phyloP scores from a whole-genome alignment of 495 filamentous ascomycete species.

The Lophiostoma macrostomum region DNA sequence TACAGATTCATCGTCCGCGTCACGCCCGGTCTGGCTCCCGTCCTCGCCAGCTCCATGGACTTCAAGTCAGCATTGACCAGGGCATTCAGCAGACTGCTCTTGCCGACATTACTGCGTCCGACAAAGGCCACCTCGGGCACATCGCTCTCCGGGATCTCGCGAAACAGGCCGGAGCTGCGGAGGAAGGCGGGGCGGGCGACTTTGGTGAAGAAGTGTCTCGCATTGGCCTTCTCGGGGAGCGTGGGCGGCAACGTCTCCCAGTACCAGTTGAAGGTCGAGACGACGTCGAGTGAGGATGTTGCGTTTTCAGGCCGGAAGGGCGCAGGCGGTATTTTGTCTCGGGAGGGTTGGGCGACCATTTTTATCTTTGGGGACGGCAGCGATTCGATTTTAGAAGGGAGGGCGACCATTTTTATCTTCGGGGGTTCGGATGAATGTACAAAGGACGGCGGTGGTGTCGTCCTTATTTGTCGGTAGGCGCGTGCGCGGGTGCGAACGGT shows the following conservation, averaged over 20 bases:
- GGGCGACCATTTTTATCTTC: no score
- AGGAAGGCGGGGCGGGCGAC: constrained; percentile 59
- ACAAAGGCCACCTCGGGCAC: constrained; percentile 66
- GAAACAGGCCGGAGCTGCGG: constrained; percentile 69
- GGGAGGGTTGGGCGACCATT: no score
- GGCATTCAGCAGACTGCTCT: constrained; percentile 83
- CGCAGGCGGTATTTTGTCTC: neutral
- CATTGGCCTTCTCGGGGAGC: constrained; percentile 40
- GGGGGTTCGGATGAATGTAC: no score
- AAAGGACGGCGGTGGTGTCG: no score
- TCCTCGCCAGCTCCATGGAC: constrained; percentile 51
- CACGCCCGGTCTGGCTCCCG: constrained; percentile 68
- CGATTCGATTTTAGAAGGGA: no score
- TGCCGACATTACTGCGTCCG: constrained; percentile 89
- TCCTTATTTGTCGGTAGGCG: no score
- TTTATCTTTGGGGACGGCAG: no score
- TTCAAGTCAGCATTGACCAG: constrained; percentile 55
- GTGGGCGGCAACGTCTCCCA: constrained; percentile 59
- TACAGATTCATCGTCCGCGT: constrained; percentile 85
- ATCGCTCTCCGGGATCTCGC: constrained; percentile 48
- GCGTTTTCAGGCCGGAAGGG: constrained; percentile 7
- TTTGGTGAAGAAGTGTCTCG: neutral
- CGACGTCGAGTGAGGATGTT: constrained; percentile 22
- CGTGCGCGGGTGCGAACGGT: no score
- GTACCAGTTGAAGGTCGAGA: constrained; percentile 49